Evolutionary conservation across 1,284 basidiomycete species (phyloP).

Genomic region (Ceratobasidium theobromae): DNA sequence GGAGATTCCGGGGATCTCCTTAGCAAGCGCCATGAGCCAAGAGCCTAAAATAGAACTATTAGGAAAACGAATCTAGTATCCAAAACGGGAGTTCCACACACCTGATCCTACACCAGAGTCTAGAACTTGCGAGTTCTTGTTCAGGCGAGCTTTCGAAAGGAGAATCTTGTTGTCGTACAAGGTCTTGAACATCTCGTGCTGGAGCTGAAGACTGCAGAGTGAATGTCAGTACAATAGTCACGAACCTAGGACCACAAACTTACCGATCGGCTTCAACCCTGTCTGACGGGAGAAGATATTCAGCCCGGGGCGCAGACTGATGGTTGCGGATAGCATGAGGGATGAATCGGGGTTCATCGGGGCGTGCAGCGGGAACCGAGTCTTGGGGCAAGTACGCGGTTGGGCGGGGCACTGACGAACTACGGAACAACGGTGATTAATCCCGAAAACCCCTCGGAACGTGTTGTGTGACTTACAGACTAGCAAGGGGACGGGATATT

Average conservation of each 20-base stretch:
- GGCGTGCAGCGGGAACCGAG: neutral
- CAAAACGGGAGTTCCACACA: neutral
- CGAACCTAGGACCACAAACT: neutral
- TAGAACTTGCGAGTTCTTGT: constrained; percentile 27
- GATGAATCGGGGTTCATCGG: neutral
- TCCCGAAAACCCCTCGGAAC: neutral
- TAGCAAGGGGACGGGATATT: neutral
- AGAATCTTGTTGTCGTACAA: constrained; percentile 25
- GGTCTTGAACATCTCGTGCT: constrained; percentile 27
- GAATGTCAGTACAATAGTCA: neutral
- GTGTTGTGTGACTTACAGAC: neutral
- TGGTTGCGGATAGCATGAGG: constrained; percentile 22
- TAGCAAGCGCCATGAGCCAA: constrained; percentile 14
- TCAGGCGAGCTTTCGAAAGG: constrained; percentile 11
- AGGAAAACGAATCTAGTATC: neutral
- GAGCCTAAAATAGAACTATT: neutral
- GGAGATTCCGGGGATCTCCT: constrained; percentile 25
- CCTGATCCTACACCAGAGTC: constrained; percentile 21
- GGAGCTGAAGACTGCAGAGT: constrained; percentile 10
- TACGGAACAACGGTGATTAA: neutral
- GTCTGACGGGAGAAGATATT: constrained; percentile 20
- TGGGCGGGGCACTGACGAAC: neutral
- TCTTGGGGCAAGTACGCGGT: neutral
- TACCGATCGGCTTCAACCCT: constrained; percentile 14
- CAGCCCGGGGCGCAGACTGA: constrained; percentile 9